Evolutionary conservation across 2,329 filamentous ascomycete species (phyloP).

Genomic region (Hypoxylon sp.): DNA sequence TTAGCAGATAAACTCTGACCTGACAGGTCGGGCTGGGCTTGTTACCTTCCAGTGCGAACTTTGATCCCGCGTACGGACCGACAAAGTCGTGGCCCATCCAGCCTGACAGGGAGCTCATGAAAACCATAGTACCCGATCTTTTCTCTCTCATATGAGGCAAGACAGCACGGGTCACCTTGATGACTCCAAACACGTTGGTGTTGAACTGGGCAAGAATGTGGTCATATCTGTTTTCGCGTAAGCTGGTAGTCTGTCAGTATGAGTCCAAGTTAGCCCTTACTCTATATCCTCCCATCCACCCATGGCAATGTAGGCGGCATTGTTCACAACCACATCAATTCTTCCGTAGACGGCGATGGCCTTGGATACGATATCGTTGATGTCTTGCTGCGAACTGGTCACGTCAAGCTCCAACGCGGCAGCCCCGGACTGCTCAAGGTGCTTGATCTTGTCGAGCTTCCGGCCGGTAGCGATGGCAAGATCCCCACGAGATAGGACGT

Average conservation of each 20-base stretch:
- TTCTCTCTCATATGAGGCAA: constrained; percentile 26
- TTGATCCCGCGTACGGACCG: constrained; percentile 26
- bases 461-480: constrained; percentile 26
- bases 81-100: constrained; percentile 27
- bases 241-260: not conserved
- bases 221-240: constrained; percentile 6
- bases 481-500: constrained; percentile 27
- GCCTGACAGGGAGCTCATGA: constrained; percentile 29
- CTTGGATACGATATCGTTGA: constrained; percentile 23
- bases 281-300: constrained; percentile 30
- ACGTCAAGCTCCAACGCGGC: constrained; percentile 29
- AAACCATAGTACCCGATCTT: constrained; percentile 26
- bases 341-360: constrained; percentile 30
- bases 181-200: constrained; percentile 29
- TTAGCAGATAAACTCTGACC: not conserved
- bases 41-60: constrained; percentile 33
- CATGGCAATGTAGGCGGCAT: constrained; percentile 23
- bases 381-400: constrained; percentile 18
- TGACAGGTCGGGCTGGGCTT: not conserved
- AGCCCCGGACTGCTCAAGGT: constrained; percentile 23
- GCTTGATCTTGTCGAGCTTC: constrained; percentile 24
- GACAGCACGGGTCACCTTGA: constrained; percentile 29
- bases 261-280: constrained; percentile 10
- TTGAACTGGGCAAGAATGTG: constrained; percentile 28
- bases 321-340: constrained; percentile 34